Evolutionary conservation across 1,284 basidiomycete genomes (phyloP), one percentile per base, ranked within the genome.

Genomic region (Mycosarcoma mackinlayi): DNA sequence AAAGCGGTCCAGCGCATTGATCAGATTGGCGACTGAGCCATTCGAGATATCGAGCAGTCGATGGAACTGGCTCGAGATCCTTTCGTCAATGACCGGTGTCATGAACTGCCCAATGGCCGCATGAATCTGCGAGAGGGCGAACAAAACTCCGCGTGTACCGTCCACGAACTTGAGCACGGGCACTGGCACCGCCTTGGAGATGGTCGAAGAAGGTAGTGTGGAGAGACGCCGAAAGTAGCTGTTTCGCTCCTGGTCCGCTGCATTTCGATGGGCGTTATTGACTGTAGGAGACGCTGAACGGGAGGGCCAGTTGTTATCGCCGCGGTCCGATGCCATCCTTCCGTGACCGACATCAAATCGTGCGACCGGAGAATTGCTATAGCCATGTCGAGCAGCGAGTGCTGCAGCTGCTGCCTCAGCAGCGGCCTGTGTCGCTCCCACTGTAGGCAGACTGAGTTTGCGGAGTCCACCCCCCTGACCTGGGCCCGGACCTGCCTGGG

Each of bases 101-200:
- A 92, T 90, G 83, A 95, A 96, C 77, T 96, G 92, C 58, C 92
- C 89, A 24, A 99, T 85, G 0, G 92, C 90, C 63, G 93, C 89
- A 80, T 97, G 92, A 27, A 98, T 89, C 84, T 98, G 94, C 27
- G 92, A 93, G 54, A 95, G 86, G 1, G 93, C 91, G 81, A 97
- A 98, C 19, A 98, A 87, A 41, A 98, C 89, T 13, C 92, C 94
- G 25, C 95, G 90, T 42, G 92, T 89, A 6, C 91, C 90, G 78
- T 98, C 94, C 48, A 95, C 87, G 30, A 95, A 87, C 39, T 87
- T 87, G 24, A 91, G 85, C 16, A 98, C 85, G 9, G 91, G 86
- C 8, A 87, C 85, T 0, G 94, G 92, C 10, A 96, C 87, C 14
- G 89, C 86, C 68, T 88, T 89, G 23, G 89, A 87, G 30, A 90